These are phyloP conservation scores for Trametes hirsuta DNA, from an alignment of 1,284 basidiomycete genomes.

Conservation along the genomic window DNA sequence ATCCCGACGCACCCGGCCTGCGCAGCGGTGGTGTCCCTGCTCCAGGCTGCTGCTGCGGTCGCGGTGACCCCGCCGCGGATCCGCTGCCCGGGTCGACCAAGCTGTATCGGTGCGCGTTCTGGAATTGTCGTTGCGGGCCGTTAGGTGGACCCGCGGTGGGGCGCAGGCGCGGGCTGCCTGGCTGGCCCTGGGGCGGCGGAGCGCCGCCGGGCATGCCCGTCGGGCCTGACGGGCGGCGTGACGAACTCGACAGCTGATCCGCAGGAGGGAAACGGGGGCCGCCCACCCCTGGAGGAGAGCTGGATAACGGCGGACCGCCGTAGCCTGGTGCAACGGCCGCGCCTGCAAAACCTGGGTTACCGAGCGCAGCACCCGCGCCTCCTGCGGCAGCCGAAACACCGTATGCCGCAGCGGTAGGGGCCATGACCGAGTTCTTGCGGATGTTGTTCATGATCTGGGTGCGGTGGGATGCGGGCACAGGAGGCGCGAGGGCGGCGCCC, in stretches of 20 bases:
- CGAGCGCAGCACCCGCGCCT: not conserved
- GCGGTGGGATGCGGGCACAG: constrained; percentile 23
- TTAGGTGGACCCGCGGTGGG: not conserved
- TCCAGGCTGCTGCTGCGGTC: not conserved
- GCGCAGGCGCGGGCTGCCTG: constrained; percentile 4
- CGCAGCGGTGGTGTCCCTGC: constrained; percentile 21
- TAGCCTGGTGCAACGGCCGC: not conserved
- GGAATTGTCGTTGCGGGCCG: constrained; percentile 24
- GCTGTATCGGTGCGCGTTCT: constrained; percentile 34
- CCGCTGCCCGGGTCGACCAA: constrained; percentile 32
- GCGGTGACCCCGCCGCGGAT: constrained; percentile 3
- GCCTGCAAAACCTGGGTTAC: not conserved
- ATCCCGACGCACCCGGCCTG: constrained; percentile 9
- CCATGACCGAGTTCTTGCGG: constrained; percentile 35
- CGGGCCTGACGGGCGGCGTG: constrained; percentile 3
- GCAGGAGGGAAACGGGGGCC: constrained; percentile 20
- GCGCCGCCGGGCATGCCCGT: not conserved
- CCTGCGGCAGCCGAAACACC: not conserved
- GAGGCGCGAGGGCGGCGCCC: constrained; percentile 5
- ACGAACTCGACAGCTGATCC: constrained; percentile 5
- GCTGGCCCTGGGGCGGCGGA: not conserved
- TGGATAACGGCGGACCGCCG: not conserved
- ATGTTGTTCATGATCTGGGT: constrained; percentile 38
- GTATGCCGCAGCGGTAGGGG: constrained; percentile 10
- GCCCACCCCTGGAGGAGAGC: constrained; percentile 17